phyloP scores from a whole-genome alignment of 1,284 basidiomycete genomes.

The Ceratobasidium sp. region DNA sequence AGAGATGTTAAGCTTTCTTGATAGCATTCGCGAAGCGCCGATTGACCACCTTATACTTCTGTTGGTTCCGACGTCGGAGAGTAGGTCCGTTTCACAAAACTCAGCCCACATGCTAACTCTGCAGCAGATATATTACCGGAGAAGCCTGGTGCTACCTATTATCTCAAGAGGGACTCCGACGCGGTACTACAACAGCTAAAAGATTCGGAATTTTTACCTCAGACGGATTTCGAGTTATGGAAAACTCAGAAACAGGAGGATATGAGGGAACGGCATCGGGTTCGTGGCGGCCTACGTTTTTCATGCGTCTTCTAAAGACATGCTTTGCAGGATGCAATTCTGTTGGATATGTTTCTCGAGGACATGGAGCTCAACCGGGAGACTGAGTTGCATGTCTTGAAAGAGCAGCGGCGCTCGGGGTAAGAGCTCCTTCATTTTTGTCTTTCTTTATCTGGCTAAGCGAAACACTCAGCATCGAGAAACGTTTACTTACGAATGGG shows the following conservation, averaged over 20 bases:
- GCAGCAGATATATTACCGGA: too few species aligned
- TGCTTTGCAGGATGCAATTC: not conserved
- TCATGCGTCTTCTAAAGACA: not conserved
- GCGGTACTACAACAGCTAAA: not conserved
- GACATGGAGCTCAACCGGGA: not conserved
- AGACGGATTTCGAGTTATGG: not conserved
- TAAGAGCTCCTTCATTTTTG: not conserved
- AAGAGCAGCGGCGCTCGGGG: not conserved
- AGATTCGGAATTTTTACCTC: not conserved
- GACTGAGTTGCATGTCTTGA: not conserved
- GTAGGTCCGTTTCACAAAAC: not conserved
- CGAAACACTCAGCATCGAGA: not conserved
- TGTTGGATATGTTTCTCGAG: not conserved
- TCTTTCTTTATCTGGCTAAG: not conserved
- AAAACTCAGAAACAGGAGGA: not conserved
- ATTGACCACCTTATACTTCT: too few species aligned
- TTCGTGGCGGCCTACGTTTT: too few species aligned
- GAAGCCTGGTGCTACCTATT: too few species aligned
- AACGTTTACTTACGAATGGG: not conserved
- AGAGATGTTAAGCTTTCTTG: too few species aligned
- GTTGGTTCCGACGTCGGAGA: not conserved
- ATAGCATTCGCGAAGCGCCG: too few species aligned
- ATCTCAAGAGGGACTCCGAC: too few species aligned
- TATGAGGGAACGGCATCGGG: not conserved
- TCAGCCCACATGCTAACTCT: not conserved